Evolutionary conservation across 2,329 filamentous ascomycete genomes (phyloP), one percentile per base, ranked within the genome.

Genomic region (Amauroascus verrucosus): DNA sequence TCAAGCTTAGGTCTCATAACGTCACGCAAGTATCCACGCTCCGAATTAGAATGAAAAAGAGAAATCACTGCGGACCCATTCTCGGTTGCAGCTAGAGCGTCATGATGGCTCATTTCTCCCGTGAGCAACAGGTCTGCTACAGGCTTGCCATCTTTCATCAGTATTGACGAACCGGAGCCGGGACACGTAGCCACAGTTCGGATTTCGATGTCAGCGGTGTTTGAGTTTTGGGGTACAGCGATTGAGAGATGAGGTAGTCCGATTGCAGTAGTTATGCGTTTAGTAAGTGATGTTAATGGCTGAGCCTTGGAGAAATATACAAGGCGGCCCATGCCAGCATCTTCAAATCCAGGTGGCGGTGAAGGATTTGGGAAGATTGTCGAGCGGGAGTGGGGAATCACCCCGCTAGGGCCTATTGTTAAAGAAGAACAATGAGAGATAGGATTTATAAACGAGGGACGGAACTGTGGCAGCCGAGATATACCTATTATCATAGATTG

Each of bases 81-180:
- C 73, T 96, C 90, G 26, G 86, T 88, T 1, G 89, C 88, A 37
- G 86, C 81, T 54, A 98, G 77, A 2, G 91, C 89, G 58, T 93
- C 88, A 66, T 98, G 93, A 66, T 98, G 93, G 63, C 82, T 86
- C 75, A 97, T 80, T 72, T 98, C 93, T 1, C 93, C 93, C 0
- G 88, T 97, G 61, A 98, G 86, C 3, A 94, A 71, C 37, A 97
- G 69, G 63, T 96, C 88, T 0, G 89, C 88, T 38, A 70, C 63
- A 1, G 62, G 57, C 1, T 61, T 59, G 16, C 57, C 51, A 5
- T 78, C 77, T 57, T 82, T 81, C 55, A 96, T 79, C 18, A 97
- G 63, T 0, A 76, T 77, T 37, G 84, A 81, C 1, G 83, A 85
- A 0, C 93, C 93, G 6, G 86, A 93, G 1, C 93, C 93, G 0